These are phyloP conservation scores for Echeveria elegans DNA, from an alignment of 164 flowering plant genomes.

Conservation along the genomic window DNA sequence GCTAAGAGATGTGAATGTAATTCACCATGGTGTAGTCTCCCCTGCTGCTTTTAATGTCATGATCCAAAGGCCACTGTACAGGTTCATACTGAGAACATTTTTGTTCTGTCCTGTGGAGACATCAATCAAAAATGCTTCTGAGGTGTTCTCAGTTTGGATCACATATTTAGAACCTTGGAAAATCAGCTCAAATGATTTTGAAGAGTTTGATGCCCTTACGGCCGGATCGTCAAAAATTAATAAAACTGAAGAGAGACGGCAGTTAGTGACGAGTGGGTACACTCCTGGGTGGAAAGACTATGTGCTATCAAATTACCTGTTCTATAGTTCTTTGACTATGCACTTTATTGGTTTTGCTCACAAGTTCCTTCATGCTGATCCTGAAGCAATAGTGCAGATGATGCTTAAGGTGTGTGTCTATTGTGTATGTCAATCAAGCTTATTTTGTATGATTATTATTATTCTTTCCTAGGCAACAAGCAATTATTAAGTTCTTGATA, in stretches of 20 bases:
- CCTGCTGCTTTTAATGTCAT: conserved; percentile 43
- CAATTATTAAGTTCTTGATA: not conserved
- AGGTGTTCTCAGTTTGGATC: conserved; percentile 62
- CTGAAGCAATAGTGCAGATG: conserved; percentile 57
- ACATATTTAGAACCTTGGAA: conserved; percentile 74
- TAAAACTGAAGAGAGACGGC: conserved; percentile 31
- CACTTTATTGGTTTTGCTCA: conserved; percentile 91
- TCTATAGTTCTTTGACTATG: conserved; percentile 72
- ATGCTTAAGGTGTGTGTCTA: conserved; percentile 44
- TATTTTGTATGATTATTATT: conserved; percentile 6
- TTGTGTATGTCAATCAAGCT: not conserved
- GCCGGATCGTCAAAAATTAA: conserved; percentile 15
- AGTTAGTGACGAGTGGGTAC: conserved; percentile 31
- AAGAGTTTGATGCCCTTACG: conserved; percentile 34
- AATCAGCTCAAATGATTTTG: conserved; percentile 40
- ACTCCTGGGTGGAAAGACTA: conserved; percentile 56
- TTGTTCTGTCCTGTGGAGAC: conserved; percentile 58
- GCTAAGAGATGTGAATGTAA: conserved; percentile 20
- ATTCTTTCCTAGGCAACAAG: no score
- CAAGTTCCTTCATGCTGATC: conserved; percentile 70
- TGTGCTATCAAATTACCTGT: conserved; percentile 68
- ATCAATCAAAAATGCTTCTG: conserved; percentile 60
- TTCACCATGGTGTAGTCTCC: conserved; percentile 12
- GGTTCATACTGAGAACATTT: conserved; percentile 72
- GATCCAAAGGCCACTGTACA: conserved; percentile 73